Evolutionary conservation across 257 asterid species (phyloP).

Genomic region (Leptodermis oblonga): DNA sequence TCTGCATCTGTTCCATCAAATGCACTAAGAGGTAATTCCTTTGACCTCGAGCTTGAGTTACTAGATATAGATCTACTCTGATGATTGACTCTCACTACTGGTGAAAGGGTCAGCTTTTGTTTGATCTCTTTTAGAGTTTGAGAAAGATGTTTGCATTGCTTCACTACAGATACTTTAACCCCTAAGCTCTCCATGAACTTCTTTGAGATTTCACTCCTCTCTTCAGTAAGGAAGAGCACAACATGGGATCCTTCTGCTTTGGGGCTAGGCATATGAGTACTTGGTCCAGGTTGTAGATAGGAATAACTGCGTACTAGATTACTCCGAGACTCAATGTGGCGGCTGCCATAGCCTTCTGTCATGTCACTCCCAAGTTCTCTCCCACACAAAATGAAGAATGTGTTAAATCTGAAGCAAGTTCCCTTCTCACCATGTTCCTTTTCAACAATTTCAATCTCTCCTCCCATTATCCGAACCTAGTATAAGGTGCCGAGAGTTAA

Average conservation of each 20-base stretch:
- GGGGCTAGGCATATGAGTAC: conserved; percentile 26
- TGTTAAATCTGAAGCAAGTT: conserved; percentile 24
- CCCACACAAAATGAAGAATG: conserved; percentile 10
- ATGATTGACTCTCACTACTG: no score
- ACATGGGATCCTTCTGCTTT: conserved; percentile 41
- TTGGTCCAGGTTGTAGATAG: conserved; percentile 22
- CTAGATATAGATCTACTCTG: no score
- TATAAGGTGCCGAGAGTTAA: background rate
- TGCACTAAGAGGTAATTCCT: no score
- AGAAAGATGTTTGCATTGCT: no score
- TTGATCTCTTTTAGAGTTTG: no score
- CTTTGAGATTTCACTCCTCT: conserved; percentile 39
- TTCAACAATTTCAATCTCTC: conserved; percentile 22
- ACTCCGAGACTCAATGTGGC: conserved; percentile 21
- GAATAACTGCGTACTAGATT: conserved; percentile 20
- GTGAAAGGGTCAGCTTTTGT: no score
- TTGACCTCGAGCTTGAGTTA: no score
- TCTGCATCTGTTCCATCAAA: no score
- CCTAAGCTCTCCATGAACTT: no score
- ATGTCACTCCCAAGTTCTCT: background rate
- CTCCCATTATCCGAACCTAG: conserved; percentile 25
- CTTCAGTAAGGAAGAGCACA: conserved; percentile 41
- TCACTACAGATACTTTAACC: no score
- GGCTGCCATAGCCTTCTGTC: conserved; percentile 18
- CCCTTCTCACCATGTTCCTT: conserved; percentile 15